Conservation (phyloP, 768 basidiomycete genomes). For the Lenzites betulinus region DNA sequence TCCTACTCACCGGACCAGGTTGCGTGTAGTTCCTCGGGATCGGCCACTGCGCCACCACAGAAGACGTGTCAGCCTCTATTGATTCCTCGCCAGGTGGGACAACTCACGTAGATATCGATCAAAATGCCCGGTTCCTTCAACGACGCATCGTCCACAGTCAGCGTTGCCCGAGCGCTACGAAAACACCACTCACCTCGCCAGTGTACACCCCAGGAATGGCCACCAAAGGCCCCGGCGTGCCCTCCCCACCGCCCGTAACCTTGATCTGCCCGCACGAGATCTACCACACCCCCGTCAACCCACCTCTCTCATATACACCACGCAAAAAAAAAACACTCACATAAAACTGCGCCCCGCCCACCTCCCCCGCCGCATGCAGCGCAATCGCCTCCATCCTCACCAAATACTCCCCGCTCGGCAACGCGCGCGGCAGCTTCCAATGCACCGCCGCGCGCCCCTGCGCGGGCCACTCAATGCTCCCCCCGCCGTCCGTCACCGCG, state of each 20-base stretch:
- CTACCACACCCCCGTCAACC: no score
- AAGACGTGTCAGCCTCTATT: not conserved
- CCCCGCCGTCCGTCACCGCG: constrained; percentile 27
- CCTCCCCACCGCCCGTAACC: constrained; percentile 35
- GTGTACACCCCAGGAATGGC: constrained; percentile 39
- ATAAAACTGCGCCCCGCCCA: constrained; percentile 36
- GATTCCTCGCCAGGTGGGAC: not conserved
- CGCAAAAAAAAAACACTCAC: constrained; percentile 11
- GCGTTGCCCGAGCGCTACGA: not conserved
- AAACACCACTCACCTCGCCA: constrained; percentile 17
- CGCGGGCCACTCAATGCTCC: constrained; percentile 8
- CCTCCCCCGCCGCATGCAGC: constrained; percentile 29
- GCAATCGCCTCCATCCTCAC: constrained; percentile 37
- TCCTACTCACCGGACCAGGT: constrained; percentile 4
- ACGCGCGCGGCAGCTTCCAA: constrained; percentile 33
- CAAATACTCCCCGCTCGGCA: constrained; percentile 38
- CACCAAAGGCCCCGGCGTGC: constrained; percentile 36
- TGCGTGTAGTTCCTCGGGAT: constrained; percentile 17
- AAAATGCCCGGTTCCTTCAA: constrained; percentile 16
- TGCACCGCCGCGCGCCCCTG: constrained; percentile 27
- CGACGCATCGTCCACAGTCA: not conserved
- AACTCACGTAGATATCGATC: constrained; percentile 19
- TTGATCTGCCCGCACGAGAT: constrained; percentile 39
- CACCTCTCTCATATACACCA: no score
- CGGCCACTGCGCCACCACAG: not conserved